Percentiles rank a stretch among this genome's conserved stretches.
Conservation (phyloP, 352 stramenopile genomes). For the Phytopythium cucurbitacearum region DNA sequence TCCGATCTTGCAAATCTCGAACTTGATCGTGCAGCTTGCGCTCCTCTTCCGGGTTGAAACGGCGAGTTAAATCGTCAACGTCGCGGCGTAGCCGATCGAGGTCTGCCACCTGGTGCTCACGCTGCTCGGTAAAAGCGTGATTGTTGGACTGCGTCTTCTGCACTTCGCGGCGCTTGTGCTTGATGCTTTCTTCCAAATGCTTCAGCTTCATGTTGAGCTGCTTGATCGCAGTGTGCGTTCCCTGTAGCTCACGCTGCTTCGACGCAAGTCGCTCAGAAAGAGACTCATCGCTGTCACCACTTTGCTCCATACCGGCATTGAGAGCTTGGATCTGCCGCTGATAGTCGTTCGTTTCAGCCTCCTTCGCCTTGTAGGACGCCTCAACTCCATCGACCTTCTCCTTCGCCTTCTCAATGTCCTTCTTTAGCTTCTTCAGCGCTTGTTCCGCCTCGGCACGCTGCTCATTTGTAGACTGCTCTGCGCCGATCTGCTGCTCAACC, state of each 20-base stretch:
- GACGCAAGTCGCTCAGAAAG: conserved; percentile 67
- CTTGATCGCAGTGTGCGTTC: conserved; percentile 75
- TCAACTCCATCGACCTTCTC: conserved; percentile 59
- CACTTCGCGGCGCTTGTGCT: conserved; percentile 66
- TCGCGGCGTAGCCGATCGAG: conserved; percentile 57
- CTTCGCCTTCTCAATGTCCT: conserved; percentile 75
- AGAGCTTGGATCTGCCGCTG: conserved; percentile 82
- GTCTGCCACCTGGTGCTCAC: conserved; percentile 58
- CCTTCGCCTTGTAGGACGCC: conserved; percentile 38
- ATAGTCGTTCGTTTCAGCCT: conserved; percentile 63
- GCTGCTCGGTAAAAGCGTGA: conserved; percentile 59
- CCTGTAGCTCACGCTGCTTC: conserved; percentile 79
- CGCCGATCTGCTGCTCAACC: conserved; percentile 61
- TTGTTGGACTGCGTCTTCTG: conserved; percentile 77
- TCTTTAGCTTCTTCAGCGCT: conserved; percentile 74
- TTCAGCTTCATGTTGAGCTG: conserved; percentile 94
- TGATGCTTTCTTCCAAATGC: conserved; percentile 87
- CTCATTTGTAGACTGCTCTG: conserved; percentile 53
- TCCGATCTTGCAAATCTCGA: conserved; percentile 54
- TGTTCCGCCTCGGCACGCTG: conserved; percentile 77
- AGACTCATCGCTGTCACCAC: conserved; percentile 67
- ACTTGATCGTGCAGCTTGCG: conserved; percentile 54
- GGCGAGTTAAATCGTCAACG: conserved; percentile 49
- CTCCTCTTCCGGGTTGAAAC: conserved; percentile 81
- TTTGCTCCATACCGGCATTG: conserved; percentile 84